Percentiles rank a stretch among this genome's conserved stretches.
These are phyloP conservation scores for Ocimum tenuiflorum DNA, from an alignment of 257 asterid species.

Conservation along the genomic window DNA sequence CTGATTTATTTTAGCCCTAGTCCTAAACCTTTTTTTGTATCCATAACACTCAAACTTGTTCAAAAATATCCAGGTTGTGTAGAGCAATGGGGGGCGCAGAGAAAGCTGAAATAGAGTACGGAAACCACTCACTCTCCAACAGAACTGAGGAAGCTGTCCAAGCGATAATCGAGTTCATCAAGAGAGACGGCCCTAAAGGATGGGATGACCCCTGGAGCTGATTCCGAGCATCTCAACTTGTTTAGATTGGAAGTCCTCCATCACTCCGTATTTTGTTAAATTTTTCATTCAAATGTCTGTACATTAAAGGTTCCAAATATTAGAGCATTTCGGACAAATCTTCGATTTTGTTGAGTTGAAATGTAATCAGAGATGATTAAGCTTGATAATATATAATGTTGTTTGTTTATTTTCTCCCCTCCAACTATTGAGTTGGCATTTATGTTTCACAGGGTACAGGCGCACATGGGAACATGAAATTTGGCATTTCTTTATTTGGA, in stretches of 20 bases:
- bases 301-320: slow-evolving; percentile 6
- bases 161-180: slow-evolving; percentile 62
- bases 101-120: slow-evolving; percentile 67
- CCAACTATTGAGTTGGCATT: too few relatives aligned
- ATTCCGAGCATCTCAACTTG: background rate
- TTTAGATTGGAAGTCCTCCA: background rate
- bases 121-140: slow-evolving; percentile 81
- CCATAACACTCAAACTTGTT: background rate
- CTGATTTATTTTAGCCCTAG: background rate
- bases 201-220: slow-evolving; percentile 95
- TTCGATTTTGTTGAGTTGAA: too few relatives aligned
- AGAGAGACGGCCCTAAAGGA: slow-evolving; percentile 85
- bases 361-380: too few relatives aligned
- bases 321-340: background rate
- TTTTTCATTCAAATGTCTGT: slow-evolving; percentile 5
- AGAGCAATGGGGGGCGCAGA: slow-evolving; percentile 88
- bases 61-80: slow-evolving; percentile 49
- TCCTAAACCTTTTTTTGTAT: background rate
- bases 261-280: background rate
- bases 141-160: slow-evolving; percentile 67
- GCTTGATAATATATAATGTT: too few relatives aligned
- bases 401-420: too few relatives aligned
- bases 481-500: too few relatives aligned
- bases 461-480: too few relatives aligned
- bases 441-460: too few relatives aligned